Evolutionary conservation across 345 rosid genomes (phyloP), one percentile per base, ranked within the genome.

Genomic region (Eucalyptus pauciflora): DNA sequence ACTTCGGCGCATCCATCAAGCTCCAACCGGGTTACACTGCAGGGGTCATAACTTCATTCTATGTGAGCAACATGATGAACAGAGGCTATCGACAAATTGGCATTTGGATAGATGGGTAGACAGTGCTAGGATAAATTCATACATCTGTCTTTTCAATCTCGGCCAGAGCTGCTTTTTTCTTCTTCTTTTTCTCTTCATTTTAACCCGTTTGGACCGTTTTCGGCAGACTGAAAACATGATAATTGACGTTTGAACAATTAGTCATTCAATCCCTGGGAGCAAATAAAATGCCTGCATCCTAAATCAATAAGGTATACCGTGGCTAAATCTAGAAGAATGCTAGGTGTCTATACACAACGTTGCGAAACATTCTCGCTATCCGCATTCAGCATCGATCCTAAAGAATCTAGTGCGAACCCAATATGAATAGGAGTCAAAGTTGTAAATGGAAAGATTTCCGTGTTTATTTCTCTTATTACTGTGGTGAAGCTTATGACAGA

Each of bases 21-120:
- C 95, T 98, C 86, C 99, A 98, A 52, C 93, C 97, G 37, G 99
- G 99, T 14, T 98, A 98, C 91, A 96, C 98, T 41, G 99, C 99
- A 5, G 99, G 99, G 86, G 99, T 98, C 85, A 97, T 97, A 51
- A 98, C 99, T 89, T 94, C 99, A 80, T 95, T 98, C 88, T 97
- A 98, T 91, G 99, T 97, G 89, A 95, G 99, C 81, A 76, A 41
- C 85, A 22, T 41, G 48, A 76, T 76, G 85, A 76, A 41, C 85
- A 41, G 48, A 37, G 48, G 85, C 48, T 5, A 41, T 76, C 48
- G 48, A 12, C 48, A 76, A 20, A 76, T 76, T 76, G 43, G 15
- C 85, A 76, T 41, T 76, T 41, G 85, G 85, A 43, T 76, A 41
- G 48, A 76, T 76, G 48, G 85, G 48, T 41, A 2, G 48, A 76